Percentiles rank a stretch among this genome's conserved stretches.
Conservation (phyloP, 345 rosid genomes). For the Eucalyptus viminalis region DNA sequence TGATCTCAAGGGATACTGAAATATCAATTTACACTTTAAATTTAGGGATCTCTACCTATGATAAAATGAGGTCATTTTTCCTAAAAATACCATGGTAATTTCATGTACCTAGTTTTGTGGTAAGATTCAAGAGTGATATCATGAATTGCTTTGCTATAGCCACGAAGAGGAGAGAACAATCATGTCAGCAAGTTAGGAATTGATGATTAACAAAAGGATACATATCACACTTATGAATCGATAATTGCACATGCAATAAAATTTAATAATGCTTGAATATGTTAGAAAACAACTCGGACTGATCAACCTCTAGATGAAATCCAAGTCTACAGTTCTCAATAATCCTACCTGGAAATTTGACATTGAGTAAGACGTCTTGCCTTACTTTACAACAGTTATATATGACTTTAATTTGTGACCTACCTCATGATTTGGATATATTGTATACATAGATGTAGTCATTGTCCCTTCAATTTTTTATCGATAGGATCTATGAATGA, state of each 20-base stretch:
- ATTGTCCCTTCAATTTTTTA: not conserved
- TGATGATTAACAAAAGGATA: not conserved
- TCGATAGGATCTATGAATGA: not conserved
- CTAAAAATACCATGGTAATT: fast-evolving
- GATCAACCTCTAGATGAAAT: not conserved
- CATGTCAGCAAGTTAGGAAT: not conserved
- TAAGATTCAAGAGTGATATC: not conserved
- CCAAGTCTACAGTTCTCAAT: not conserved
- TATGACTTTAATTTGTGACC: not conserved
- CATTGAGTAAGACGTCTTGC: not conserved
- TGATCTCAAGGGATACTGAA: not conserved
- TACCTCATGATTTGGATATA: not conserved
- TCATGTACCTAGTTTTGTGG: fast-evolving
- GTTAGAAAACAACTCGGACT: not conserved
- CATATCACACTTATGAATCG: not conserved
- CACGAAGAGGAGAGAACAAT: not conserved
- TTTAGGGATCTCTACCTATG: not conserved
- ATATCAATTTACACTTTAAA: not conserved
- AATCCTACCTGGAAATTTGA: not conserved
- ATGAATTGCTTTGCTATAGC: fast-evolving
- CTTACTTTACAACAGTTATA: not conserved
- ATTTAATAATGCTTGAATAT: not conserved
- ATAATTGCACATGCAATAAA: not conserved
- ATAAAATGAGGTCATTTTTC: not conserved
- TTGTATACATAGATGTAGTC: not conserved